These are phyloP conservation scores for Teunomyces atbi DNA, from an alignment of 805 yeast genomes.

Conservation along the genomic window DNA sequence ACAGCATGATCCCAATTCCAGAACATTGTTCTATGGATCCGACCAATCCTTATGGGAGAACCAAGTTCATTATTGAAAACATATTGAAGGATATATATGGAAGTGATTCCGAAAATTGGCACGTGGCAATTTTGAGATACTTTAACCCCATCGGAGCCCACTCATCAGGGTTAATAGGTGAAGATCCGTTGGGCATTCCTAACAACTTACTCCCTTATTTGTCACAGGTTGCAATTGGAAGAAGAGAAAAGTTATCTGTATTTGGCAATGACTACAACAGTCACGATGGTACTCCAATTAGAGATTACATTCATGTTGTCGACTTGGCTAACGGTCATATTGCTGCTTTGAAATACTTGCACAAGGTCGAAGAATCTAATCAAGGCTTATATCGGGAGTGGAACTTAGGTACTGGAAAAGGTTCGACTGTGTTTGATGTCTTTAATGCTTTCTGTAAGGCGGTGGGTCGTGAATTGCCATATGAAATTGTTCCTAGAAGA, in stretches of 20 bases:
- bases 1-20: constrained; percentile 74
- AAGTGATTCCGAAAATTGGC: constrained; percentile 43
- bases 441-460: constrained; percentile 62
- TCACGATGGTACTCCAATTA: constrained; percentile 76
- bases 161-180: constrained; percentile 77
- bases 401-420: constrained; percentile 82
- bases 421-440: constrained; percentile 76
- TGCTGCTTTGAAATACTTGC: constrained; percentile 62
- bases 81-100: constrained; percentile 54
- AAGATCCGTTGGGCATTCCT: constrained; percentile 76
- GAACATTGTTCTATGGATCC: constrained; percentile 75
- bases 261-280: constrained; percentile 72
- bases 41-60: constrained; percentile 74
- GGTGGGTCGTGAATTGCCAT: constrained; percentile 62
- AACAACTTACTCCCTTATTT: constrained; percentile 72
- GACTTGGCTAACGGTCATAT: constrained; percentile 78
- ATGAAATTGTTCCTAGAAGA: constrained; percentile 63
- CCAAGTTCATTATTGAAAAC: constrained; percentile 65
- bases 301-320: constrained; percentile 79
- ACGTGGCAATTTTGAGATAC: constrained; percentile 65
- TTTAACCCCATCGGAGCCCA: constrained; percentile 88
- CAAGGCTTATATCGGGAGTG: constrained; percentile 67
- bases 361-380: constrained; percentile 18
- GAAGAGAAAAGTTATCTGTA: constrained; percentile 62
- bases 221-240: constrained; percentile 75